These are phyloP conservation scores for Gautieria morchelliformis DNA, from an alignment of 768 basidiomycete species.

Conservation along the genomic window DNA sequence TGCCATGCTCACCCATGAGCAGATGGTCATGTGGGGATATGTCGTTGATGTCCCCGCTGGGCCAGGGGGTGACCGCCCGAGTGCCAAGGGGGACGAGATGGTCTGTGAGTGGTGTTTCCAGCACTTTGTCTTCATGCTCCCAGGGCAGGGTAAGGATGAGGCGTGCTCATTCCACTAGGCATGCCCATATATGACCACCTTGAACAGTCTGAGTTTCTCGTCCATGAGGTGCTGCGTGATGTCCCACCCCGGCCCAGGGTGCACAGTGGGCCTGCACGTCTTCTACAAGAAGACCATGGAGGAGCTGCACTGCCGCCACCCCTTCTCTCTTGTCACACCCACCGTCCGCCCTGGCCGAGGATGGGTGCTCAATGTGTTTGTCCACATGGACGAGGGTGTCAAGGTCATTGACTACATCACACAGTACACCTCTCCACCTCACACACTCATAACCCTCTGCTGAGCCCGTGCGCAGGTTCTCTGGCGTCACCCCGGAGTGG, in stretches of 20 bases:
- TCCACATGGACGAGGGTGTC: constrained; percentile 74
- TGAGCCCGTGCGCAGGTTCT: constrained; percentile 47
- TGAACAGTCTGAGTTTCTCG: constrained; percentile 46
- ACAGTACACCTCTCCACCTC: constrained; percentile 33
- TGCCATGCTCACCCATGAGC: constrained; percentile 47
- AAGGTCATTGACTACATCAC: constrained; percentile 38
- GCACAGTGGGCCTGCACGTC: constrained; percentile 76
- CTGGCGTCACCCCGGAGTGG: constrained; percentile 58
- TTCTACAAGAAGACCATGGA: constrained; percentile 69
- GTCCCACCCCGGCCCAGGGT: constrained; percentile 53
- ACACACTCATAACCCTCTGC: background rate
- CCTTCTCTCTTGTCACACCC: constrained; percentile 47
- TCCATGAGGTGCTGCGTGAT: constrained; percentile 51
- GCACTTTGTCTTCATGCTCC: constrained; percentile 45
- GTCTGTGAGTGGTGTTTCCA: constrained; percentile 72
- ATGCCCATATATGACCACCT: constrained; percentile 45
- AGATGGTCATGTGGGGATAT: constrained; percentile 62
- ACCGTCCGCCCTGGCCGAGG: constrained; percentile 16
- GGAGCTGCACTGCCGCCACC: constrained; percentile 62
- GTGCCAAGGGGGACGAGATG: constrained; percentile 46
- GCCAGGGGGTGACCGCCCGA: constrained; percentile 54
- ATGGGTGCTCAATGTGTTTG: constrained; percentile 72
- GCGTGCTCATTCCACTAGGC: constrained; percentile 84
- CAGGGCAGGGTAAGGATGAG: constrained; percentile 36
- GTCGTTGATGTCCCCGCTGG: constrained; percentile 57